Evolutionary conservation across 441 rosid genomes (phyloP).

Genomic region (Codiaeum variegatum): DNA sequence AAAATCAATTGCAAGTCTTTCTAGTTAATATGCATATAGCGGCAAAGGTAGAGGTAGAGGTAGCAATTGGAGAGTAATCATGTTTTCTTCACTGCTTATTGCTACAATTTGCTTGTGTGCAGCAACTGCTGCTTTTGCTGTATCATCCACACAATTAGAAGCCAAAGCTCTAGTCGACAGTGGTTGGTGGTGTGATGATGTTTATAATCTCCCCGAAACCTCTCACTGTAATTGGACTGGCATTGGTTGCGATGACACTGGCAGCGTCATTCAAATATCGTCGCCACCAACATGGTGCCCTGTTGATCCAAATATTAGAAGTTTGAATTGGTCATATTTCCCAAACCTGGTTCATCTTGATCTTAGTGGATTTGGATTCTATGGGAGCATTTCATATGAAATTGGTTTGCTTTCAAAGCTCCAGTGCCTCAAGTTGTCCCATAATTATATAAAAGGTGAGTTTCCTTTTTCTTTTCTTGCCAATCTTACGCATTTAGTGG

Average conservation of each 20-base stretch:
- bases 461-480: constrained; percentile 10
- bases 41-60: too few species aligned
- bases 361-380: neutral
- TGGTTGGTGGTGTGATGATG: neutral
- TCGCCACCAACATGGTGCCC: neutral
- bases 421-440: neutral
- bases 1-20: too few species aligned
- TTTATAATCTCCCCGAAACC: neutral
- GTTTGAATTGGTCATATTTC: neutral
- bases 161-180: neutral
- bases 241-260: neutral
- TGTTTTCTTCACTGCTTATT: too few species aligned
- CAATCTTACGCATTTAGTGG: neutral
- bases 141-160: neutral
- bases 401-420: constrained; percentile 2
- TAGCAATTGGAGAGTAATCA: too few species aligned
- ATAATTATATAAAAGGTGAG: constrained; percentile 11
- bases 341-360: neutral
- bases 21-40: too few species aligned
- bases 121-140: neutral
- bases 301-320: neutral
- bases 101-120: too few species aligned
- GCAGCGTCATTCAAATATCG: neutral
- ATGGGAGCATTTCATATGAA: neutral
- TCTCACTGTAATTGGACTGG: neutral